Evolutionary conservation across 2,329 filamentous ascomycete species (phyloP).

Genomic region (Hymenoscyphus salicellus): DNA sequence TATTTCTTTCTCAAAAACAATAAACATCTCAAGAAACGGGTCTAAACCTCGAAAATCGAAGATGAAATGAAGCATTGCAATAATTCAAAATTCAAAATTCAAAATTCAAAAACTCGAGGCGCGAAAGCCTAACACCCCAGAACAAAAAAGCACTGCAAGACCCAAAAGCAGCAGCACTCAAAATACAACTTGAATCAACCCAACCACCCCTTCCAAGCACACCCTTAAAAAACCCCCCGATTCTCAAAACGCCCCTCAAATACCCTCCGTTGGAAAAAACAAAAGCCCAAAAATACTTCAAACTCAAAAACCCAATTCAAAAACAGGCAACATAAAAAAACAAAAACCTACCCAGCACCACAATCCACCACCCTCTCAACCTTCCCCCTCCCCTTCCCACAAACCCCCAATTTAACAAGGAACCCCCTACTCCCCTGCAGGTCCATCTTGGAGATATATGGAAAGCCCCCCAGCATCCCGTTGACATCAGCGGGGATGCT

Average conservation of each 20-base stretch:
- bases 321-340: neutral
- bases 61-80: neutral
- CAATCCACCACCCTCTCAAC: conserved; percentile 40
- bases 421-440: conserved; percentile 69
- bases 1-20: neutral
- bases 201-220: neutral
- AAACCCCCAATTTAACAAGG: conserved; percentile 60
- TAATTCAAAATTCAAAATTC: neutral
- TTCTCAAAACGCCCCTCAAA: neutral
- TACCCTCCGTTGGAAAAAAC: neutral
- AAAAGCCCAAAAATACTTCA: neutral
- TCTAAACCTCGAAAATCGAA: too few relatives aligned
- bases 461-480: conserved; percentile 78
- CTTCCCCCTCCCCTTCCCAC: conserved; percentile 32
- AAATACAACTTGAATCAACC: neutral
- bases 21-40: neutral
- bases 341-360: conserved; percentile 38
- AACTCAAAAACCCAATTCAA: neutral
- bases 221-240: too few relatives aligned
- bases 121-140: too few relatives aligned
- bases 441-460: conserved; percentile 66
- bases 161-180: too few relatives aligned
- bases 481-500: conserved; percentile 53
- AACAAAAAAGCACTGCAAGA: too few relatives aligned
- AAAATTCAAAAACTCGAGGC: neutral